Percentiles rank a stretch among this genome's conserved stretches.
Conservation (phyloP, 805 yeast genomes). For the Saturnispora sekii region DNA sequence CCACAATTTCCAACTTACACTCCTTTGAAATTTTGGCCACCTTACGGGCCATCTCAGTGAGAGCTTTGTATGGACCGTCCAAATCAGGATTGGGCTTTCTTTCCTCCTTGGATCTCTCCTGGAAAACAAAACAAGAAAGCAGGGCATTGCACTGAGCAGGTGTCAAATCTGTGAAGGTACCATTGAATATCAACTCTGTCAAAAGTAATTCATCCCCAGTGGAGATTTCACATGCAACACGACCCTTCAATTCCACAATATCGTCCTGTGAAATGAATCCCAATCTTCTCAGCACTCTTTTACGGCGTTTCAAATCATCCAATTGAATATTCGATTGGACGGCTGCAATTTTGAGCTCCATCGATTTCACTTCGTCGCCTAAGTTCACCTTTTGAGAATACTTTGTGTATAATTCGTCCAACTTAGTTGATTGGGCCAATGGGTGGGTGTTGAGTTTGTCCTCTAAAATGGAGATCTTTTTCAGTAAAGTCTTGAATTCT, state of each 20-base stretch:
- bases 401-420: constrained; percentile 52
- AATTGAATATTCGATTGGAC: constrained; percentile 89
- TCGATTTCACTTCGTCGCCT: constrained; percentile 44
- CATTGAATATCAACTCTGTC: constrained; percentile 91
- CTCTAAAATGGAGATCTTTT: constrained; percentile 77
- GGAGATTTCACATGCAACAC: constrained; percentile 85
- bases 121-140: constrained; percentile 91
- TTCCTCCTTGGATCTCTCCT: constrained; percentile 84
- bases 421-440: constrained; percentile 47
- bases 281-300: constrained; percentile 82
- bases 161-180: constrained; percentile 80
- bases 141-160: constrained; percentile 91
- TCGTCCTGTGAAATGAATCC: constrained; percentile 84
- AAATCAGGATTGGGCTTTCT: constrained; percentile 82
- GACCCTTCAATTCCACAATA: constrained; percentile 90
- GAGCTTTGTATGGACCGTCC: constrained; percentile 80
- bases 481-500: constrained; percentile 59
- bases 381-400: constrained; percentile 59
- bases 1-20: constrained; percentile 81
- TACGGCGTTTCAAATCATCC: constrained; percentile 88
- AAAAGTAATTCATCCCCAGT: constrained; percentile 80
- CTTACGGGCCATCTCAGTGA: constrained; percentile 85
- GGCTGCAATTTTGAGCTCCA: constrained; percentile 60
- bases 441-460: constrained; percentile 65
- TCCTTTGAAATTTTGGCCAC: constrained; percentile 86